Evolutionary conservation across 257 asterid genomes (phyloP).

Genomic region (Solanum ossicruentum): DNA sequence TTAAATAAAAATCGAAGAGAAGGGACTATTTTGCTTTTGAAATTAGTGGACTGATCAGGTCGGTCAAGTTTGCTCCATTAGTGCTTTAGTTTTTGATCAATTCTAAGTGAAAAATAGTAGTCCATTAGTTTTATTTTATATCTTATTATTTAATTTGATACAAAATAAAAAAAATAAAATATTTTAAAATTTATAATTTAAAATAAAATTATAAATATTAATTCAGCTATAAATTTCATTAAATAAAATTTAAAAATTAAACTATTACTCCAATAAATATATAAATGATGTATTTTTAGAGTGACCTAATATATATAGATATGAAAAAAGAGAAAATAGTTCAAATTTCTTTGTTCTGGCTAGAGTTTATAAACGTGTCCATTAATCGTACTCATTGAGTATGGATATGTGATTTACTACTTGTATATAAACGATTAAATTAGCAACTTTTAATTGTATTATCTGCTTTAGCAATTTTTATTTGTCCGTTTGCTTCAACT

Average conservation of each 20-base stretch:
- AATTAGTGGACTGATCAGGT: background rate
- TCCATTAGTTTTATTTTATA: background rate
- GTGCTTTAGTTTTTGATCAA: background rate
- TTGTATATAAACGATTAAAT: too few species aligned
- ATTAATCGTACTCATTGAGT: too few species aligned
- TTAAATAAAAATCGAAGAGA: background rate
- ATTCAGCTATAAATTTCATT: background rate
- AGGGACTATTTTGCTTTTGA: background rate
- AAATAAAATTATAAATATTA: background rate
- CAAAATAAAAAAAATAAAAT: fast-evolving
- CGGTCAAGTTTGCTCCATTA: background rate
- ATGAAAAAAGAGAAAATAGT: background rate
- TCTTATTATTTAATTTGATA: background rate
- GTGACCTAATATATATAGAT: too few species aligned
- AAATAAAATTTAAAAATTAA: background rate
- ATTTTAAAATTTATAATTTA: background rate
- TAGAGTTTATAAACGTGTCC: background rate
- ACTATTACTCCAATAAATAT: background rate
- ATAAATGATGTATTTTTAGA: background rate
- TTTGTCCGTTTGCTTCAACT: too few species aligned
- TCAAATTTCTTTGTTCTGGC: background rate
- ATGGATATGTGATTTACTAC: too few species aligned
- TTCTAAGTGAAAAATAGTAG: background rate
- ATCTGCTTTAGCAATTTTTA: too few species aligned
- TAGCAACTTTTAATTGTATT: too few species aligned